Evolutionary conservation across 441 rosid species (phyloP).

Genomic region (Manihot esculenta): DNA sequence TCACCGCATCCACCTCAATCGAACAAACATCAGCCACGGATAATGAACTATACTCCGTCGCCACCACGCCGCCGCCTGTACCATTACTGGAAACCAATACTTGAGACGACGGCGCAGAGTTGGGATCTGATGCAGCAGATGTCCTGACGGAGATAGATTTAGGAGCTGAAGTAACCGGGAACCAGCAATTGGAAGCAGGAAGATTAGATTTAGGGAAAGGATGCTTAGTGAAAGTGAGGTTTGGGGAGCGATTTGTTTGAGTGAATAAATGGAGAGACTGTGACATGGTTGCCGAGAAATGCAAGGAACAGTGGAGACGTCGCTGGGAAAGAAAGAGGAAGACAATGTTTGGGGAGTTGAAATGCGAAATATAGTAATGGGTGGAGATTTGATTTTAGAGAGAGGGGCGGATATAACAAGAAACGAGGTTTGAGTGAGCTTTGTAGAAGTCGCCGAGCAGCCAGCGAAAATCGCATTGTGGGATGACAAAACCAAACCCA

Average conservation of each 20-base stretch:
- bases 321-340: slow-evolving; percentile 9
- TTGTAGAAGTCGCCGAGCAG: slow-evolving; percentile 39
- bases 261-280: slow-evolving; percentile 66
- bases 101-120: slow-evolving; percentile 34
- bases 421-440: background rate
- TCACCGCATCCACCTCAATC: slow-evolving; percentile 85
- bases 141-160: slow-evolving; percentile 33
- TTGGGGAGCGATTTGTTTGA: slow-evolving; percentile 36
- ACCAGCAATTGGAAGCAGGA: slow-evolving; percentile 35
- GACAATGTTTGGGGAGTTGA: slow-evolving; percentile 11
- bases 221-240: slow-evolving; percentile 38
- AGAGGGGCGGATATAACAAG: slow-evolving; percentile 51
- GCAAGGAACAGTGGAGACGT: slow-evolving; percentile 10
- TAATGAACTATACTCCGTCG: slow-evolving; percentile 18
- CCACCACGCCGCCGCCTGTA: slow-evolving; percentile 23
- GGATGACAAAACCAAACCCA: background rate
- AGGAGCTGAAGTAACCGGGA: slow-evolving; percentile 29
- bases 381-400: slow-evolving; percentile 15
- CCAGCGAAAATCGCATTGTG: background rate
- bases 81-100: slow-evolving; percentile 51
- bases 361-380: background rate
- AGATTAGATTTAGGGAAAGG: slow-evolving; percentile 33
- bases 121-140: slow-evolving; percentile 43
- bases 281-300: slow-evolving; percentile 43
- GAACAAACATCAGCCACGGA: slow-evolving; percentile 39